Evolutionary conservation across 148 eudicot species (phyloP).

Genomic region (Silene conica): DNA sequence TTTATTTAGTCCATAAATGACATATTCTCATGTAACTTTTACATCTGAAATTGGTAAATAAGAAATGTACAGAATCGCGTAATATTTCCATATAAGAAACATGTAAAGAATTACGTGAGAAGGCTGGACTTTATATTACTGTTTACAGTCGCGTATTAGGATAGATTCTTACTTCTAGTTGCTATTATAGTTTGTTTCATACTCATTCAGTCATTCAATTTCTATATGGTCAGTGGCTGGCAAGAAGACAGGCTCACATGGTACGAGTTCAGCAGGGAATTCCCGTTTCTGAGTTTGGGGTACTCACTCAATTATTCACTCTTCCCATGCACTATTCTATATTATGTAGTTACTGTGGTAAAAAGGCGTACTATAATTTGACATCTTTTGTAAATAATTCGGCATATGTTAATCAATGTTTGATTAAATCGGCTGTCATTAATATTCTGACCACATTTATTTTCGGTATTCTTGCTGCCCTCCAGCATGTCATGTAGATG

Average conservation of each 20-base stretch:
- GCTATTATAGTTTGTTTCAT: conserved; percentile 5
- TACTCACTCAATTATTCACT: conserved; percentile 65
- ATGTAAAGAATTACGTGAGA: neutral
- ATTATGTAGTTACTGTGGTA: neutral
- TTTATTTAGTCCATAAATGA: neutral
- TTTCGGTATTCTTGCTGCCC: neutral
- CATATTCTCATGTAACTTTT: neutral
- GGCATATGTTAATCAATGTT: neutral
- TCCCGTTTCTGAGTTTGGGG: conserved; percentile 86
- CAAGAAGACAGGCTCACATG: conserved; percentile 77
- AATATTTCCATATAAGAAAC: neutral
- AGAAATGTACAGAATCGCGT: neutral
- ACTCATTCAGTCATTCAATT: conserved; percentile 10
- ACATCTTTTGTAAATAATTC: neutral
- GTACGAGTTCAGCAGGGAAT: conserved; percentile 89
- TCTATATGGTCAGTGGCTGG: conserved; percentile 52
- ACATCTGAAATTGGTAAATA: conserved; percentile 2
- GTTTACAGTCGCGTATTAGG: neutral
- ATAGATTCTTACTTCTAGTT: neutral
- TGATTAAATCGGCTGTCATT: neutral
- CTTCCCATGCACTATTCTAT: neutral
- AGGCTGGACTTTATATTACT: neutral
- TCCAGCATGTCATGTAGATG: neutral
- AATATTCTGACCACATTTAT: neutral
- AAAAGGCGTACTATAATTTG: neutral